Percentiles rank a stretch among this genome's conserved stretches.
These are phyloP conservation scores for Hanseniaspora valbyensis DNA, from an alignment of 805 yeast species.

Conservation along the genomic window DNA sequence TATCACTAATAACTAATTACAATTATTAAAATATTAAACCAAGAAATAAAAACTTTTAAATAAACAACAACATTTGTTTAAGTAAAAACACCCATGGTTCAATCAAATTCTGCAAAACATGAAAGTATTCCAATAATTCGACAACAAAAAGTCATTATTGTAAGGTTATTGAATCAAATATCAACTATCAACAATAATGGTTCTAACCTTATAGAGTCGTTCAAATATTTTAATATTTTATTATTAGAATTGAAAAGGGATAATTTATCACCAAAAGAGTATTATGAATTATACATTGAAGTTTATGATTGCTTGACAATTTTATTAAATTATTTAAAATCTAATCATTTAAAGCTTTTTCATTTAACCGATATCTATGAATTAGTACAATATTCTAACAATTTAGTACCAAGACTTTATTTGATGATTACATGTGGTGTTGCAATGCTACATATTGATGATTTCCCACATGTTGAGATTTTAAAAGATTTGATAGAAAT, in stretches of 20 bases:
- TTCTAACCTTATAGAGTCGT: conserved; percentile 11
- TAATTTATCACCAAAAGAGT: conserved; percentile 71
- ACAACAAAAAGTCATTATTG: conserved; percentile 11
- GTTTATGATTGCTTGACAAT: conserved; percentile 71
- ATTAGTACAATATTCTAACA: conserved; percentile 89
- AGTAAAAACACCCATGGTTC: too few species aligned
- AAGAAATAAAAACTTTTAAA: too few species aligned
- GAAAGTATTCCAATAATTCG: conserved; percentile 1
- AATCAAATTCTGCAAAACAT: background rate
- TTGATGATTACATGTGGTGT: conserved; percentile 93
- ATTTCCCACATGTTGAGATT: conserved; percentile 72
- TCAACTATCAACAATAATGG: conserved; percentile 11
- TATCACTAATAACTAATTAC: too few species aligned
- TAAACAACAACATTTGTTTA: too few species aligned
- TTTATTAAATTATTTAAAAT: conserved; percentile 53
- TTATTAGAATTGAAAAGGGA: conserved; percentile 8
- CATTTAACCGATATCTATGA: conserved; percentile 80
- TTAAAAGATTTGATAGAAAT: conserved; percentile 95
- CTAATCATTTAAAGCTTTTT: conserved; percentile 57
- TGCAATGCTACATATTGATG: conserved; percentile 65
- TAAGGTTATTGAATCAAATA: conserved; percentile 13
- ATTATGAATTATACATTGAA: conserved; percentile 79
- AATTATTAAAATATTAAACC: too few species aligned
- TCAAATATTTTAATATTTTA: conserved; percentile 8
- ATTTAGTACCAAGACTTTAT: conserved; percentile 81